These are phyloP conservation scores for Panicum virgatum DNA, from an alignment of 202 grass and related monocot species.

Conservation along the genomic window DNA sequence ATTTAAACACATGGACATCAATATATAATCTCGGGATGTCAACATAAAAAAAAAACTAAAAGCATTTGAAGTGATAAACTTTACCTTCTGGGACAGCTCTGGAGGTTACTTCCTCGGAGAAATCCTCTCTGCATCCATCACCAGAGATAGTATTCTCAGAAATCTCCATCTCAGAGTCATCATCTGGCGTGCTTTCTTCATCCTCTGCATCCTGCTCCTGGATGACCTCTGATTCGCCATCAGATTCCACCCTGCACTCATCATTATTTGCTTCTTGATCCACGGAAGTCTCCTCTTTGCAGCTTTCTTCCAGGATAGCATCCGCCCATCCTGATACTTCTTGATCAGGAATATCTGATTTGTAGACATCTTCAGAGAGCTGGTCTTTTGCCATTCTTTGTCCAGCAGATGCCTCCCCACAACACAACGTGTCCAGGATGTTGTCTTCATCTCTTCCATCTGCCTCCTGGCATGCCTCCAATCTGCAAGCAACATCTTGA, in stretches of 20 bases:
- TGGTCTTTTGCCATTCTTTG: constrained; percentile 24
- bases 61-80: not conserved
- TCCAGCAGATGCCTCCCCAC: constrained; percentile 22
- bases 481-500: not conserved
- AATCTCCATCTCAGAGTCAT: constrained; percentile 47
- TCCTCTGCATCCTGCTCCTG: constrained; percentile 1
- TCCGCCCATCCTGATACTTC: not conserved
- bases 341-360: constrained; percentile 3
- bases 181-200: constrained; percentile 7
- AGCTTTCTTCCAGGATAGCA: not conserved
- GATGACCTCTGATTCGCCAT: not conserved
- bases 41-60: constrained; percentile 8
- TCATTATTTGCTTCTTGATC: not conserved
- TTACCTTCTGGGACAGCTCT: constrained; percentile 29
- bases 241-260: not conserved
- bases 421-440: not conserved
- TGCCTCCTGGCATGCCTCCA: not conserved
- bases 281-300: not conserved
- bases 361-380: not conserved
- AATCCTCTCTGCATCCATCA: constrained; percentile 22
- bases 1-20: constrained; percentile 18
- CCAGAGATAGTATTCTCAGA: constrained; percentile 10
- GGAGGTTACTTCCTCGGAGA: constrained; percentile 33
- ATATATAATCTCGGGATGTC: constrained; percentile 16
- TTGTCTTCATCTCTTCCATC: constrained; percentile 17